These are phyloP conservation scores for Rhynchospora pubera DNA, from an alignment of 176 grass and related monocot genomes.

Conservation along the genomic window DNA sequence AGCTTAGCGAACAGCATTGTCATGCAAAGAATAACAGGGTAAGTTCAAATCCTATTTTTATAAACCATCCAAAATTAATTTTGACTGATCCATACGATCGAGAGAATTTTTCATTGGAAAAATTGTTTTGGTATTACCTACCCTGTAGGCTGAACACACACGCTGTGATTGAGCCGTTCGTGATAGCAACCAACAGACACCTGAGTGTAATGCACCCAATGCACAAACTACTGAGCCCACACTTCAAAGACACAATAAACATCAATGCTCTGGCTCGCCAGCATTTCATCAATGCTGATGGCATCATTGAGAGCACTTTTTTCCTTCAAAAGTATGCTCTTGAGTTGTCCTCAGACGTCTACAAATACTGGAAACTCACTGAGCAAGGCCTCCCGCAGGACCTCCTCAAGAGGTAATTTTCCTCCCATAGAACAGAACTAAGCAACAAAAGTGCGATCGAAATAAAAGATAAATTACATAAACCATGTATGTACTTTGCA, in stretches of 20 bases:
- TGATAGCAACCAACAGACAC: conserved; percentile 62
- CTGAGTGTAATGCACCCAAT: conserved; percentile 64
- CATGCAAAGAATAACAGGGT: too few species aligned
- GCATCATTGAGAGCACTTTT: conserved; percentile 54
- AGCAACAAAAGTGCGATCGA: background rate
- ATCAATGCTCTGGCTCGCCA: conserved; percentile 70
- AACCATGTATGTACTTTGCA: background rate
- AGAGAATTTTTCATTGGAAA: background rate
- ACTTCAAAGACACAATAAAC: conserved; percentile 81
- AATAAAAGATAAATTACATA: background rate
- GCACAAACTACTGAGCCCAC: conserved; percentile 71
- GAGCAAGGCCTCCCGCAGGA: conserved; percentile 68
- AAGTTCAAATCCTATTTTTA: too few species aligned
- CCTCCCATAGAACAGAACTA: background rate
- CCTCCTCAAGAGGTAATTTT: conserved; percentile 56
- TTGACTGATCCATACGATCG: too few species aligned
- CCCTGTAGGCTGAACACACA: conserved; percentile 69
- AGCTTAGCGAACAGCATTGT: too few species aligned
- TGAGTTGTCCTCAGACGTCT: conserved; percentile 49
- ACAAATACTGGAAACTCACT: conserved; percentile 66
- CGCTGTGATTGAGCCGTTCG: conserved; percentile 68
- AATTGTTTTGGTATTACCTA: background rate
- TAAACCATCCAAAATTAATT: too few species aligned
- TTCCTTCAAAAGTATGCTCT: conserved; percentile 46
- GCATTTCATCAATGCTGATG: conserved; percentile 51